phyloP scores from a whole-genome alignment of 2,329 filamentous ascomycete genomes.

The Trichoderma sp. region DNA sequence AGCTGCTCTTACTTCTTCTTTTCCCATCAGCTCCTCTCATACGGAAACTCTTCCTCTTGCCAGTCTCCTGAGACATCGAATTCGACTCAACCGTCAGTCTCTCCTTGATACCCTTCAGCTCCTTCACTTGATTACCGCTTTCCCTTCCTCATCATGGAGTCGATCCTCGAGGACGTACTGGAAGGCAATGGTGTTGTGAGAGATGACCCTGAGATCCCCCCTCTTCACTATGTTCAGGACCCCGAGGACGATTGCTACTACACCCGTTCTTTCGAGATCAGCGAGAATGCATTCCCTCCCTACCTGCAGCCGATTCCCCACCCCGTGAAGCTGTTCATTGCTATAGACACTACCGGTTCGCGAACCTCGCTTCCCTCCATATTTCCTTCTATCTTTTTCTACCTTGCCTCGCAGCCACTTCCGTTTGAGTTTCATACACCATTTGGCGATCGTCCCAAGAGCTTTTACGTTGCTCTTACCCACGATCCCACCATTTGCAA shows the following conservation, averaged over 20 bases:
- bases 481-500: background rate
- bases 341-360: background rate
- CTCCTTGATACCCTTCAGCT: background rate
- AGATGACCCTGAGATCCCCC: background rate
- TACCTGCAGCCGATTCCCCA: background rate
- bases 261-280: background rate
- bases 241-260: background rate
- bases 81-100: background rate
- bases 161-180: background rate
- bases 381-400: background rate
- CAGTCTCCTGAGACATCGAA: background rate
- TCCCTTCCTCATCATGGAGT: background rate
- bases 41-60: background rate
- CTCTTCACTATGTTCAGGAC: background rate
- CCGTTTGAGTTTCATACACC: background rate
- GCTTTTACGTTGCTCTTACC: background rate
- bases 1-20: background rate
- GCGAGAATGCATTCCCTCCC: background rate
- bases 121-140: background rate
- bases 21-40: too few relatives aligned
- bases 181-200: background rate
- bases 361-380: too few relatives aligned
- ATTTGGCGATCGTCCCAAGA: background rate
- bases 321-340: background rate
- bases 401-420: constrained; percentile 1